A percentile compares a stretch with the other conserved stretches of the same genome.
These are phyloP conservation scores for Rhizophagus clarus DNA, from an alignment of 192 early-diverging fungal genomes.

Conservation along the genomic window DNA sequence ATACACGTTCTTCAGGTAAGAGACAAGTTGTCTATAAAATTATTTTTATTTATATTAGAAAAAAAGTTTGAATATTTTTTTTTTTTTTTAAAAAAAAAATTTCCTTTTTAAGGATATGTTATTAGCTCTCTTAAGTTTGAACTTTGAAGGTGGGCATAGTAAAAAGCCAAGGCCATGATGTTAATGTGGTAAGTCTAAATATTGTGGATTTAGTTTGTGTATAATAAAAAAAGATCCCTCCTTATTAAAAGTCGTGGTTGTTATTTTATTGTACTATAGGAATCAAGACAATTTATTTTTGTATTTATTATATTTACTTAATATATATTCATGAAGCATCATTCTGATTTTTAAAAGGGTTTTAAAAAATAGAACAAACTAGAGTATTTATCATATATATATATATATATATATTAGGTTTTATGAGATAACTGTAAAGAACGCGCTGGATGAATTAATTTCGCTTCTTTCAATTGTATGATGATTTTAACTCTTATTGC, in stretches of 20 bases:
- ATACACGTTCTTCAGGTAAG: slow-evolving; percentile 68
- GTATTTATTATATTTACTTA: too few relatives aligned
- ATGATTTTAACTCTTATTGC: not conserved
- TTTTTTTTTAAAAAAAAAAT: too few relatives aligned
- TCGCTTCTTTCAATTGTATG: not conserved
- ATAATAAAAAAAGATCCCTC: too few relatives aligned
- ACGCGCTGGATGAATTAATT: not conserved
- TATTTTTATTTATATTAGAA: not conserved
- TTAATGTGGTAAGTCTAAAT: too few relatives aligned
- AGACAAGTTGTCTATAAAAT: not conserved
- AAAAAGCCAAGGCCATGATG: not conserved
- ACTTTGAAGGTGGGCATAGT: slow-evolving; percentile 19
- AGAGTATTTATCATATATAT: not conserved
- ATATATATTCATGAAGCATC: too few relatives aligned
- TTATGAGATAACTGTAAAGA: not conserved
- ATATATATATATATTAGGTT: too few relatives aligned
- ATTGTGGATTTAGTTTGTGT: too few relatives aligned
- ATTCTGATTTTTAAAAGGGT: too few relatives aligned
- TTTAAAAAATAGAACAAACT: too few relatives aligned
- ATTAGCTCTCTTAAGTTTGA: not conserved
- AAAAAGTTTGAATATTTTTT: not conserved
- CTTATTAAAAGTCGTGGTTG: too few relatives aligned
- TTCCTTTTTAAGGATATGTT: slow-evolving; percentile 23
- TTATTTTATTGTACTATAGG: too few relatives aligned
- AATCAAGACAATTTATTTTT: too few relatives aligned